Conservation (phyloP, 345 rosid species). For the Sisymbrium altissimum region DNA sequence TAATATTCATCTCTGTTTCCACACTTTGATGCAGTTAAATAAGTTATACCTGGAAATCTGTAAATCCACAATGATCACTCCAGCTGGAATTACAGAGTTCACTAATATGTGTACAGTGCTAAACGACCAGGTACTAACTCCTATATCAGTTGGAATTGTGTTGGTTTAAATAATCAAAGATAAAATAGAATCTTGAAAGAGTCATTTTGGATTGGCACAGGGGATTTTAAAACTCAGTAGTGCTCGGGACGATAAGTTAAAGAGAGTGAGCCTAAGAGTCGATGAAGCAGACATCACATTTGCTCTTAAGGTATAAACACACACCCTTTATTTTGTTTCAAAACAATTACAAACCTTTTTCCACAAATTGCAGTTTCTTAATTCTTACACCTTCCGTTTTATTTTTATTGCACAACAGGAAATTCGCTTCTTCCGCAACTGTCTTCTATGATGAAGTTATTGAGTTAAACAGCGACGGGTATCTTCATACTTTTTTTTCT, state of each 20-base stretch:
- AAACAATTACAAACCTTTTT: background rate
- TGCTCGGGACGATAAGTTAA: constrained; percentile 65
- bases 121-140: constrained; percentile 66
- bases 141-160: background rate
- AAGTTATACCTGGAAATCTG: constrained; percentile 64
- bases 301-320: constrained; percentile 67
- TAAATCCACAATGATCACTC: constrained; percentile 64
- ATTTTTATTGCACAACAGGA: constrained; percentile 51
- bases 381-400: background rate
- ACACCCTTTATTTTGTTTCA: background rate
- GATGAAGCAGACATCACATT: constrained; percentile 76
- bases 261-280: constrained; percentile 62
- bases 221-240: constrained; percentile 76
- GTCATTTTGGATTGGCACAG: constrained; percentile 33
- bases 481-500: constrained; percentile 16
- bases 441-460: constrained; percentile 48
- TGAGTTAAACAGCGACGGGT: background rate
- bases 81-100: constrained; percentile 67
- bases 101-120: constrained; percentile 70
- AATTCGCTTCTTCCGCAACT: constrained; percentile 77
- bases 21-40: constrained; percentile 54
- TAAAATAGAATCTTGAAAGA: background rate
- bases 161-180: background rate
- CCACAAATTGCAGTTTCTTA: background rate
- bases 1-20: background rate